Base-by-base conservation (phyloP, 2,329 filamentous ascomycete species). In the Fusarium redolens region DNA sequence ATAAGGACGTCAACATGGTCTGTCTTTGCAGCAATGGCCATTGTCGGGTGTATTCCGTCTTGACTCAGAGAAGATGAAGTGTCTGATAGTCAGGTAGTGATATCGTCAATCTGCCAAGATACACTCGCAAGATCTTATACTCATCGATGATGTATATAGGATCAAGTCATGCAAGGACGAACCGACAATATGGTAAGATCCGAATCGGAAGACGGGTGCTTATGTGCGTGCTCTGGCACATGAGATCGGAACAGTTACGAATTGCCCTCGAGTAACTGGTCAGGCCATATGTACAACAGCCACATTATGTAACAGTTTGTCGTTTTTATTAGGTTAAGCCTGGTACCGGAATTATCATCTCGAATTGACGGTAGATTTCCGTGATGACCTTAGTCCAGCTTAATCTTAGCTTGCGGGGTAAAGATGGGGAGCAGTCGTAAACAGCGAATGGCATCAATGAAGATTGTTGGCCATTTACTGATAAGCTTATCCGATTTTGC, bases 1-100 rank as follows among this genome's bases (percentile, higher is more conserved):
- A 62, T 62, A 8, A 62, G 60, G 8, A 62, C 60, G 3, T 62
- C 60, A 7, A 62, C 52, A 48, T 59, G 41, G 8, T 62, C 52
- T 9, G 52, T 35, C 28, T 59, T 47, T 47, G 52, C 18, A 35
- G 8, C n/a, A 15, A 20, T 3, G 3, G 54, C 10, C 54, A 57
- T 57, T 3, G 25, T 47, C 3, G 30, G 6, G 4, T 4, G 18
- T 6, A 28, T 35, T 6, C 5, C 15, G 30, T 35, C 8, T 6
- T 35, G 3, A 3, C 4, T 28, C 3, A 15, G 0, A 22, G 4
- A 8, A 0, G 2, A 7, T 8, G 11, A 25, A 20, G 4, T 14
- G 5, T 14, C 10, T 22, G 6, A 10, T n/a, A 44, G 14, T 5
- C 1, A 12, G 38, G 5, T 3, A 20, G 30, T 17, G 13, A n/a